Conservation (phyloP, 148 eudicot species). For the Arbutus unedo region DNA sequence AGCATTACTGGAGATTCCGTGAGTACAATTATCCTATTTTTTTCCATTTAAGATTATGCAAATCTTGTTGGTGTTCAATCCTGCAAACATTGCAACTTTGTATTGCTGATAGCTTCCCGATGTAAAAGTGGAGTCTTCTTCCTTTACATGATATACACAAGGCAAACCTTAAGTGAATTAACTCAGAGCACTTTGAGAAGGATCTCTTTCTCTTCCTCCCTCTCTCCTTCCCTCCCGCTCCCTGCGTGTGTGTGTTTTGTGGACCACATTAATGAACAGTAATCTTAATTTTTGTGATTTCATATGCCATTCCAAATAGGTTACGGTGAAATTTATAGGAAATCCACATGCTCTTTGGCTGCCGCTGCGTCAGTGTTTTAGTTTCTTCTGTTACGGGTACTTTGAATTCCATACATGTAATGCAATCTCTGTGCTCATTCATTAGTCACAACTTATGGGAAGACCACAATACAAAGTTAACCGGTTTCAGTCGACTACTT, state of each 20-base stretch:
- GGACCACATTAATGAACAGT: not conserved
- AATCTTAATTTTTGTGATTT: not conserved
- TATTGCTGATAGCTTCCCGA: not conserved
- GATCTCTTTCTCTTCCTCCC: not conserved
- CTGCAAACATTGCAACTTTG: not conserved
- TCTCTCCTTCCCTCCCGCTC: not conserved
- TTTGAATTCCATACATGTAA: not conserved
- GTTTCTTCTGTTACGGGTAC: not conserved
- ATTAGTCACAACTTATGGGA: not conserved
- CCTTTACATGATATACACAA: not conserved
- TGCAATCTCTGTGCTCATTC: not conserved
- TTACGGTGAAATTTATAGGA: not conserved
- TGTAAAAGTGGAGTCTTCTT: not conserved
- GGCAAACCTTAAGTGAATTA: not conserved
- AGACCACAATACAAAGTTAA: not conserved
- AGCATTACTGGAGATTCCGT: conserved; percentile 97
- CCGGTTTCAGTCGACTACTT: too few species aligned
- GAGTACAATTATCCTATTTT: conserved; percentile 23
- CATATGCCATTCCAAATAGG: not conserved
- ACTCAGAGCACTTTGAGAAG: not conserved
- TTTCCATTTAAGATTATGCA: not conserved
- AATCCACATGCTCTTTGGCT: not conserved
- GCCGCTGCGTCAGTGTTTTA: not conserved
- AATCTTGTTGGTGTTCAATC: not conserved
- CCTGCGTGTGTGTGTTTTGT: not conserved